A percentile compares a stretch with the other conserved stretches of the same genome.
Conservation (phyloP, 305 asterid species). For the Plantago rigida region DNA sequence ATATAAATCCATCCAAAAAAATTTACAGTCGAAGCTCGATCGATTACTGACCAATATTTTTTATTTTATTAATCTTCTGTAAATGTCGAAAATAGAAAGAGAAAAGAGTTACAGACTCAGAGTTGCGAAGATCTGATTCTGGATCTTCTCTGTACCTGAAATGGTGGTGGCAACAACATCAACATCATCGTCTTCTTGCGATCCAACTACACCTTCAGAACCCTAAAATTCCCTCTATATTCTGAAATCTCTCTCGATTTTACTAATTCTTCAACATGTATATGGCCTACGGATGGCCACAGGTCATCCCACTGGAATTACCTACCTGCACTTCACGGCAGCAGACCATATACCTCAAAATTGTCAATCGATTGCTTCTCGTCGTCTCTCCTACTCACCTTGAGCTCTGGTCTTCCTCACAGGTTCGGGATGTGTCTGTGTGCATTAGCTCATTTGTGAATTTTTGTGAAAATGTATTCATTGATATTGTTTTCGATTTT, state of each 20-base stretch:
- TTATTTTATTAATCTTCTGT: too few relatives aligned
- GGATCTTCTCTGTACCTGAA: constrained; percentile 35
- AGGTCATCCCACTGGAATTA: constrained; percentile 83
- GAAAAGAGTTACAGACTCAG: too few relatives aligned
- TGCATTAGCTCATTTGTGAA: constrained; percentile 14
- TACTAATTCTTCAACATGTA: constrained; percentile 54
- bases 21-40: too few relatives aligned
- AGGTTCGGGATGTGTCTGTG: constrained; percentile 32
- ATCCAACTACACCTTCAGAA: constrained; percentile 37
- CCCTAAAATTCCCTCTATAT: constrained; percentile 24
- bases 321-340: constrained; percentile 48
- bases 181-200: constrained; percentile 20
- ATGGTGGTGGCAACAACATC: constrained; percentile 15
- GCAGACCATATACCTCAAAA: constrained; percentile 73
- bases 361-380: constrained; percentile 67
- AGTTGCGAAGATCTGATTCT: constrained; percentile 19
- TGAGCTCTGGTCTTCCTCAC: constrained; percentile 96
- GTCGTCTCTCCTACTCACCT: constrained; percentile 73
- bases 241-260: not conserved
- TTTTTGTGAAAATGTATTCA: not conserved
- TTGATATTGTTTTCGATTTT: not conserved
- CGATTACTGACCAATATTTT: too few relatives aligned
- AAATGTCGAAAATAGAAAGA: too few relatives aligned
- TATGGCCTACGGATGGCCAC: constrained; percentile 99
- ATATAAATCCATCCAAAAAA: too few relatives aligned